These are phyloP conservation scores for Tuber aestivum DNA, from an alignment of 495 filamentous ascomycete species.

Conservation along the genomic window DNA sequence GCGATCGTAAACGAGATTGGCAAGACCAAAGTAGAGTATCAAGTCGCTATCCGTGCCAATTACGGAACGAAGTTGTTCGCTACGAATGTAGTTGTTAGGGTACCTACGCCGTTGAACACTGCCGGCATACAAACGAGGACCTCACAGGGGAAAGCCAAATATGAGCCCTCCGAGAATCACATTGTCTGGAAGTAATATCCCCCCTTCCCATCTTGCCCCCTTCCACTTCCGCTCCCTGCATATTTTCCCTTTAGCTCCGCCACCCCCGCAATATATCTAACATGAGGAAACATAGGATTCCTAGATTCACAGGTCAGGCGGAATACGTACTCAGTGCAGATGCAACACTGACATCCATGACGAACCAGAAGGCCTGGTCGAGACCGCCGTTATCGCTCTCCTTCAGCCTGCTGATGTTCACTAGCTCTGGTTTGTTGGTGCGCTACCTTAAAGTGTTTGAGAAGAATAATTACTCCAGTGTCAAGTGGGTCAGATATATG, in stretches of 20 bases:
- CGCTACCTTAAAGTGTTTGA: conserved; percentile 98
- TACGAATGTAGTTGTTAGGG: conserved; percentile 91
- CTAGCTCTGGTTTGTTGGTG: conserved; percentile 82
- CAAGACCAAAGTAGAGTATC: conserved; percentile 97
- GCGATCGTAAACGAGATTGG: conserved; percentile 97
- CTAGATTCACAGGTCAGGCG: conserved; percentile 88
- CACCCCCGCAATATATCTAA: conserved; percentile 4
- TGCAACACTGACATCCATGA: conserved; percentile 90
- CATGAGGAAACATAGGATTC: conserved; percentile 50
- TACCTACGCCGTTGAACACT: conserved; percentile 95
- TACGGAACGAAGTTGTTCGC: conserved; percentile 95
- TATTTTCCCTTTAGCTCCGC: not conserved
- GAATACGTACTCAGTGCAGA: conserved; percentile 94
- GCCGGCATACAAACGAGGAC: conserved; percentile 90
- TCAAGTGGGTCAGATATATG: conserved; percentile 99
- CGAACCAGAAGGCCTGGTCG: conserved; percentile 96
- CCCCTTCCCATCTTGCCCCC: not conserved
- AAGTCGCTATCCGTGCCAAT: conserved; percentile 93
- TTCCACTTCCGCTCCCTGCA: not conserved
- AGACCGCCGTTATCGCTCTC: conserved; percentile 84
- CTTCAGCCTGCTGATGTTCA: conserved; percentile 97
- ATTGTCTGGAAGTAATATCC: conserved; percentile 80
- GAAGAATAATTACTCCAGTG: conserved; percentile 96
- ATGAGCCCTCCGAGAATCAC: conserved; percentile 94
- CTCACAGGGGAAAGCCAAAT: conserved; percentile 93